A percentile compares a stretch with the other conserved stretches of the same genome.
Conservation (phyloP, 371 early-diverging fungal genomes). For the Mucor sp. region DNA sequence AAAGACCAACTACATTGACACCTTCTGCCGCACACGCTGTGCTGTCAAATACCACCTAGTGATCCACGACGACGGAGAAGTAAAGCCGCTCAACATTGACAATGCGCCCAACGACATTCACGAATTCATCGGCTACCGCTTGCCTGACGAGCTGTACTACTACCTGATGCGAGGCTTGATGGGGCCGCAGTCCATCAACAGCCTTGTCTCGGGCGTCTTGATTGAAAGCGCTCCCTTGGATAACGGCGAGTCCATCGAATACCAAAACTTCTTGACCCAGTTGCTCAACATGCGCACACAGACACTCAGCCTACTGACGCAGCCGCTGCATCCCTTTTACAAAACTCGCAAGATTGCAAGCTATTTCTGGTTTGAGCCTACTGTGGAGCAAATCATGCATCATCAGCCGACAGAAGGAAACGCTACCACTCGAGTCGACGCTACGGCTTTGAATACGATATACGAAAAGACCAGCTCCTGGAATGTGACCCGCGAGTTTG, state of each 20-base stretch:
- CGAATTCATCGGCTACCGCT: constrained; percentile 79
- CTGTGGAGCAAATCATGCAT: constrained; percentile 50
- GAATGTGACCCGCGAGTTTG: constrained; percentile 37
- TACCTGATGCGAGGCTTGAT: constrained; percentile 74
- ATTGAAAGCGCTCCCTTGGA: constrained; percentile 78
- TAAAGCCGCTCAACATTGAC: constrained; percentile 70
- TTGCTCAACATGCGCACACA: constrained; percentile 63
- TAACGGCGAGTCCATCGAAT: constrained; percentile 82
- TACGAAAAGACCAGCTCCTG: constrained; percentile 50
- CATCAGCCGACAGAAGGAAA: constrained; percentile 33
- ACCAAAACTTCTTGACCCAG: constrained; percentile 64
- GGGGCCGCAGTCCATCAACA: constrained; percentile 68
- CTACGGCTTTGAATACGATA: constrained; percentile 49
- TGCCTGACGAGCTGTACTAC: constrained; percentile 77
- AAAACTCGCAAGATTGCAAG: constrained; percentile 67
- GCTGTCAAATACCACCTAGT: constrained; percentile 76
- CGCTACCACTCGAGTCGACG: constrained; percentile 30
- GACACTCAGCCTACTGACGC: constrained; percentile 63
- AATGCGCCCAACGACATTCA: constrained; percentile 80
- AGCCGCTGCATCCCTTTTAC: constrained; percentile 67
- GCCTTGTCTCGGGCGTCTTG: constrained; percentile 67
- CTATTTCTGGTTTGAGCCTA: constrained; percentile 69
- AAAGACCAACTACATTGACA: constrained; percentile 70
- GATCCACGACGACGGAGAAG: constrained; percentile 68
- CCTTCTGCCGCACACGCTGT: constrained; percentile 73